phyloP scores from a whole-genome alignment of 1,284 basidiomycete species.

The Cutaneotrichosporon cyanovorans region DNA sequence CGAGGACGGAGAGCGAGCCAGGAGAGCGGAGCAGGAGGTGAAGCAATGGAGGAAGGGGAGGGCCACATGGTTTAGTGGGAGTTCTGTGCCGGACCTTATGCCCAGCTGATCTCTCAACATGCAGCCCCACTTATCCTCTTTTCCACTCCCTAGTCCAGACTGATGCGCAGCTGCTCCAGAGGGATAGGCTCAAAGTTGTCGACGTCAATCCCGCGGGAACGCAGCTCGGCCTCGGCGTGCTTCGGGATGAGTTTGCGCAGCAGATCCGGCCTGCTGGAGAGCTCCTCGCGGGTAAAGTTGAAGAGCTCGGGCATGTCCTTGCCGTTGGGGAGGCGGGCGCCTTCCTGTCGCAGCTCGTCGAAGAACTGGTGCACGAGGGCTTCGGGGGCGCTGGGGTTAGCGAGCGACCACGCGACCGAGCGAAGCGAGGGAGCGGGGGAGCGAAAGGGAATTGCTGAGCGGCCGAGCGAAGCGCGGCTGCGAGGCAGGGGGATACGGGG shows the following conservation, averaged over 20 bases:
- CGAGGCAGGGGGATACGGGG: too few species aligned
- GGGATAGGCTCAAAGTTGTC: constrained; percentile 92
- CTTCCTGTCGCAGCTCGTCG: constrained; percentile 84
- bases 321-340: constrained; percentile 90
- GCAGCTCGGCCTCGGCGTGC: constrained; percentile 81
- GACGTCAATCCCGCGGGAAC: constrained; percentile 75
- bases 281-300: constrained; percentile 93
- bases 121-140: neutral
- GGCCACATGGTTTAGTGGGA: too few species aligned
- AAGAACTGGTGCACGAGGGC: constrained; percentile 96
- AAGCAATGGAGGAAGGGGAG: too few species aligned
- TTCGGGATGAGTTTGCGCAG: constrained; percentile 83
- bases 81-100: too few species aligned
- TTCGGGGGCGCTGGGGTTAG: constrained; percentile 60
- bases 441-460: too few species aligned
- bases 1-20: constrained; percentile 5
- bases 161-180: constrained; percentile 81
- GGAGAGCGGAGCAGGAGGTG: constrained; percentile 8
- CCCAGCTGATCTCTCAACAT: neutral
- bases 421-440: too few species aligned
- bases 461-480: too few species aligned
- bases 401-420: neutral
- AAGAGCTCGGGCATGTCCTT: constrained; percentile 91
- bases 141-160: constrained; percentile 54
- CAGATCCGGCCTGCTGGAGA: constrained; percentile 91